Conservation (phyloP, 345 rosid species). For the Abelmoschus esculentus region DNA sequence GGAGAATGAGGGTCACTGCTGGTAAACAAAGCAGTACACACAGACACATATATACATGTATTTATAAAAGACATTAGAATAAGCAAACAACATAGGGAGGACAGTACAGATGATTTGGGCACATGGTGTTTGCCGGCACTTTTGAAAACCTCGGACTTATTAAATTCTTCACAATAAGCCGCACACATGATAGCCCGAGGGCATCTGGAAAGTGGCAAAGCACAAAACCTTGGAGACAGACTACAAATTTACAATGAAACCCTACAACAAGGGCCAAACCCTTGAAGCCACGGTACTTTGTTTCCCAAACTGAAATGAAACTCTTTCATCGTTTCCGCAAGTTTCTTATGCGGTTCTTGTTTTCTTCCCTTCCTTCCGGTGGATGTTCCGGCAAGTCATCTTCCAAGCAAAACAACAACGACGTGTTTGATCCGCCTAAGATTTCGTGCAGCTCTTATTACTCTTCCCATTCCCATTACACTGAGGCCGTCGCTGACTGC, state of each 20-base stretch:
- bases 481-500: conserved; percentile 84
- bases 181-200: conserved; percentile 32
- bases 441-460: conserved; percentile 79
- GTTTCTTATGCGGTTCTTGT: conserved; percentile 52
- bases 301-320: conserved; percentile 45
- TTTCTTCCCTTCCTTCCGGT: conserved; percentile 38
- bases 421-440: conserved; percentile 72
- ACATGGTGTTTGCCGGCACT: conserved; percentile 35
- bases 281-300: conserved; percentile 1
- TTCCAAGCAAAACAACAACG: conserved; percentile 22
- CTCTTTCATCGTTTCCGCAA: conserved; percentile 57
- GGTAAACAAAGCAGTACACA: neutral
- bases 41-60: neutral
- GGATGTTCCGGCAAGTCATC: conserved; percentile 15
- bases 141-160: conserved; percentile 21
- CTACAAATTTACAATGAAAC: neutral
- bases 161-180: conserved; percentile 26
- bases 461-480: conserved; percentile 74
- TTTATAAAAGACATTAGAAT: conserved; percentile 10
- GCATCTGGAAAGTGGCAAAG: conserved; percentile 19
- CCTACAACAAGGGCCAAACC: neutral
- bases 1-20: conserved; percentile 5
- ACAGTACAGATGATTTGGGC: conserved; percentile 59
- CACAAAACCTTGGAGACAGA: conserved; percentile 18
- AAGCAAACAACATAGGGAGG: conserved; percentile 26